Percentiles rank a stretch among this genome's conserved stretches.
phyloP scores from a whole-genome alignment of 2,329 filamentous ascomycete genomes.

The Pestalotiopsis fici region DNA sequence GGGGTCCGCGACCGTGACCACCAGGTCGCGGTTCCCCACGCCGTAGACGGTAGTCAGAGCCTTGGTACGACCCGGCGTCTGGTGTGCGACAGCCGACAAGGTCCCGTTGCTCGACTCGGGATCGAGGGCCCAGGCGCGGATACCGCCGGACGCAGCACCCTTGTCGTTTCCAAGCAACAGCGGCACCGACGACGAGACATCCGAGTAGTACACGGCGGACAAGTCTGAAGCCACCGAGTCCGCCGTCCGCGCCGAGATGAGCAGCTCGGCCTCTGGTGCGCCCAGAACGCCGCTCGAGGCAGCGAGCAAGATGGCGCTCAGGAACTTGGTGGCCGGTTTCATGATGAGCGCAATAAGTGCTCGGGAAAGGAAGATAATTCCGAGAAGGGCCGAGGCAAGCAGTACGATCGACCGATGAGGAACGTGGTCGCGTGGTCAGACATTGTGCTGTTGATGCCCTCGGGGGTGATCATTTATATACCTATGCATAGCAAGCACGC shows the following conservation, averaged over 20 bases:
- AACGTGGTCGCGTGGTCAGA: not conserved
- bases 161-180: slow-evolving; percentile 48
- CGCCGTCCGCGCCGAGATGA: slow-evolving; percentile 27
- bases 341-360: not conserved
- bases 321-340: not conserved
- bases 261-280: slow-evolving; percentile 17
- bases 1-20: slow-evolving; percentile 42
- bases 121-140: slow-evolving; percentile 37
- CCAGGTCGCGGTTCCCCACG: slow-evolving; percentile 34
- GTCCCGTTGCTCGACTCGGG: slow-evolving; percentile 20
- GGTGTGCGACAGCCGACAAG: slow-evolving; percentile 30
- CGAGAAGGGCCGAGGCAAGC: not conserved
- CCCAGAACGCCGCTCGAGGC: not conserved
- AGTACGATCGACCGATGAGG: not conserved
- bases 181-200: slow-evolving; percentile 19
- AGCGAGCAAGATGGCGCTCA: not conserved
- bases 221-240: slow-evolving; percentile 41
- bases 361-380: not conserved
- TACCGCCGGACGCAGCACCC: slow-evolving; percentile 41
- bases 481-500: too few species aligned
- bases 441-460: not conserved
- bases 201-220: slow-evolving; percentile 39
- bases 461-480: not conserved
- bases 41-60: slow-evolving; percentile 40
- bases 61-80: slow-evolving; percentile 45